These are phyloP conservation scores for Cryptococcus sp. DNA, from an alignment of 1,284 basidiomycete species.

Conservation along the genomic window DNA sequence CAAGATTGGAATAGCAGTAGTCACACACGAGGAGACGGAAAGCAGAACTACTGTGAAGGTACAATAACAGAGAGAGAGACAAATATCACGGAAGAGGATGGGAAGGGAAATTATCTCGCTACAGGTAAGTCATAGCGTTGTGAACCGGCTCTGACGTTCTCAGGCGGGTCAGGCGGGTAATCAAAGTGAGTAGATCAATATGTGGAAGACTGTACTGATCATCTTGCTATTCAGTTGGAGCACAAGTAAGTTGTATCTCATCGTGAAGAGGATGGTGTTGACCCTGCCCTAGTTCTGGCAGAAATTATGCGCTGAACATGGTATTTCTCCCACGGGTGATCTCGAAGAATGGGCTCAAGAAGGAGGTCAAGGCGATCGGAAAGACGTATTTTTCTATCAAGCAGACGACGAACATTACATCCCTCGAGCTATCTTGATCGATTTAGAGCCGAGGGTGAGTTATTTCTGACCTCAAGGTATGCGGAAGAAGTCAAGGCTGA, in stretches of 20 bases:
- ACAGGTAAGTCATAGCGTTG: conserved; percentile 26
- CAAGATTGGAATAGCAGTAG: too few species aligned
- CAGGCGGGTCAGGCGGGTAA: conserved; percentile 95
- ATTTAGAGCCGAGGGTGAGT: conserved; percentile 91
- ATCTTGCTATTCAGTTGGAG: conserved; percentile 1
- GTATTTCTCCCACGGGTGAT: conserved; percentile 87
- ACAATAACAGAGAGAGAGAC: neutral
- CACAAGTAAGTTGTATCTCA: conserved; percentile 3
- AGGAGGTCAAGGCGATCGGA: conserved; percentile 75
- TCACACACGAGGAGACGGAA: too few species aligned
- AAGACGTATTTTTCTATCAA: conserved; percentile 99
- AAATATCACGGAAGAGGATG: conserved; percentile 28
- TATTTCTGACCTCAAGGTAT: too few species aligned
- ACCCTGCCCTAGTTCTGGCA: conserved; percentile 68
- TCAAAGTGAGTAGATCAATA: conserved; percentile 62
- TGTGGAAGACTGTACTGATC: conserved; percentile 1
- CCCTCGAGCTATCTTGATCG: conserved; percentile 90
- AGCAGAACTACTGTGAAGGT: too few species aligned
- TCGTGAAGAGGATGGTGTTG: neutral
- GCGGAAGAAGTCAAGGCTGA: neutral
- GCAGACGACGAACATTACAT: conserved; percentile 99
- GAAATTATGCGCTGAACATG: conserved; percentile 90
- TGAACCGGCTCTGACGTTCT: neutral
- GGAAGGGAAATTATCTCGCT: conserved; percentile 50
- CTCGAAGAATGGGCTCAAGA: conserved; percentile 93